phyloP scores from a whole-genome alignment of 768 basidiomycete genomes.

The Kwoniella mangroviensis region DNA sequence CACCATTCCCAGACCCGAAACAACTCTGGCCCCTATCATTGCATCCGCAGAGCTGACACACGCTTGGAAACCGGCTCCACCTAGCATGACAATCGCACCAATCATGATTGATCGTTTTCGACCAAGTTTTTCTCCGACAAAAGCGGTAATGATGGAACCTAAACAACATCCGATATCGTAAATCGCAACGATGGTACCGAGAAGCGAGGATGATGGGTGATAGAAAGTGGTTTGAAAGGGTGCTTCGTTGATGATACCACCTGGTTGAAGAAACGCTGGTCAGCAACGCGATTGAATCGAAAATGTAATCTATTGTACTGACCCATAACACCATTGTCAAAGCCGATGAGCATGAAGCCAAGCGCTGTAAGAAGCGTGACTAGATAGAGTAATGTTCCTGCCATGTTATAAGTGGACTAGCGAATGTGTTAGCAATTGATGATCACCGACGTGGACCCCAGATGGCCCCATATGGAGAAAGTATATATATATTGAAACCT shows the following conservation, averaged over 20 bases:
- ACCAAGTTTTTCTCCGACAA: constrained; percentile 29
- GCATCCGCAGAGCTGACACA: constrained; percentile 32
- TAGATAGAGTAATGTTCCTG: constrained; percentile 21
- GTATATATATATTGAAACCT: background rate
- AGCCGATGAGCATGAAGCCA: constrained; percentile 42
- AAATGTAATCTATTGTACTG: background rate
- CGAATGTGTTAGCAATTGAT: too few relatives aligned
- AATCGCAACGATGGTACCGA: constrained; percentile 40
- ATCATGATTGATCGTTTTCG: constrained; percentile 30
- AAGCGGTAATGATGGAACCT: constrained; percentile 29
- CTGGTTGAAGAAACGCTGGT: constrained; percentile 15
- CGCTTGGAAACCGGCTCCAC: constrained; percentile 43
- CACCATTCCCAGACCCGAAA: constrained; percentile 39
- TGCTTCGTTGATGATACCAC: constrained; percentile 40
- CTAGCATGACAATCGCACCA: constrained; percentile 44
- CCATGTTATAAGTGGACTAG: constrained; percentile 2
- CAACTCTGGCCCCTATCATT: constrained; percentile 42
- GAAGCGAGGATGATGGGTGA: constrained; percentile 9
- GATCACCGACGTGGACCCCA: constrained; percentile 1
- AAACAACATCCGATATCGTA: constrained; percentile 36
- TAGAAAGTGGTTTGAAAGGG: constrained; percentile 32
- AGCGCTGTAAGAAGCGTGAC: constrained; percentile 33
- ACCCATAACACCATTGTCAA: constrained; percentile 43
- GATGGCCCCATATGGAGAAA: background rate
- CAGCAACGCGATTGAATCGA: background rate